Evolutionary conservation across 768 basidiomycete species (phyloP).

Genomic region (Baorangia bicolor): DNA sequence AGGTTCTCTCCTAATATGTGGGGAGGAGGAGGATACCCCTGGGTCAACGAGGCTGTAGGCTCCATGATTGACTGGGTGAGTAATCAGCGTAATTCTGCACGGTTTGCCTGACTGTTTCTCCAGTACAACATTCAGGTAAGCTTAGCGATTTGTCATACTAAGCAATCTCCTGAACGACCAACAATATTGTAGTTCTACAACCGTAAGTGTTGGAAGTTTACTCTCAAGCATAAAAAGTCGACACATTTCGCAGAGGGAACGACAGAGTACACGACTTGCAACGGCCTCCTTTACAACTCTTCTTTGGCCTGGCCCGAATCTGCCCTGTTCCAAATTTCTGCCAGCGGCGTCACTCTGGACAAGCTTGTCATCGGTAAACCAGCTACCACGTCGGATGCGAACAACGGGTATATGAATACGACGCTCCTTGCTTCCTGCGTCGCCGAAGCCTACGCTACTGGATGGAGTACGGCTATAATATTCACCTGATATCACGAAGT

Average conservation of each 20-base stretch:
- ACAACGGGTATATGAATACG: conserved; percentile 54
- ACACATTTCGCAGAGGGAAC: conserved; percentile 36
- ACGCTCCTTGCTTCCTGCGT: conserved; percentile 57
- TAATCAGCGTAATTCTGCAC: not conserved
- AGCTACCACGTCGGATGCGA: conserved; percentile 46
- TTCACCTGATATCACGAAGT: too few relatives aligned
- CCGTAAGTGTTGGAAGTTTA: conserved; percentile 1
- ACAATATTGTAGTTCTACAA: conserved; percentile 13
- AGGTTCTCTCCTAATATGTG: not conserved
- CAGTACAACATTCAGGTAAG: not conserved
- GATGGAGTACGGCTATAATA: not conserved
- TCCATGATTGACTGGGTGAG: not conserved
- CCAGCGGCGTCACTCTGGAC: conserved; percentile 54
- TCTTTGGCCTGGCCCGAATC: conserved; percentile 41
- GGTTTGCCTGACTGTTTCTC: not conserved
- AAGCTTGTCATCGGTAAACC: conserved; percentile 80
- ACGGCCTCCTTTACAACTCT: conserved; percentile 38
- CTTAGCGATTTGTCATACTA: too few relatives aligned
- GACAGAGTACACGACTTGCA: conserved; percentile 37
- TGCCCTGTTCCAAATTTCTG: conserved; percentile 45
- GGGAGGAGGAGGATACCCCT: not conserved
- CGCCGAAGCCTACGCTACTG: conserved; percentile 39
- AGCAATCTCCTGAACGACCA: not conserved
- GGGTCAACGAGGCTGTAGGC: not conserved
- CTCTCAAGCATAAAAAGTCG: too few relatives aligned